Percentiles rank a stretch among this genome's conserved stretches.
Conservation (phyloP, 805 yeast species). For the Ogataea methylovora region DNA sequence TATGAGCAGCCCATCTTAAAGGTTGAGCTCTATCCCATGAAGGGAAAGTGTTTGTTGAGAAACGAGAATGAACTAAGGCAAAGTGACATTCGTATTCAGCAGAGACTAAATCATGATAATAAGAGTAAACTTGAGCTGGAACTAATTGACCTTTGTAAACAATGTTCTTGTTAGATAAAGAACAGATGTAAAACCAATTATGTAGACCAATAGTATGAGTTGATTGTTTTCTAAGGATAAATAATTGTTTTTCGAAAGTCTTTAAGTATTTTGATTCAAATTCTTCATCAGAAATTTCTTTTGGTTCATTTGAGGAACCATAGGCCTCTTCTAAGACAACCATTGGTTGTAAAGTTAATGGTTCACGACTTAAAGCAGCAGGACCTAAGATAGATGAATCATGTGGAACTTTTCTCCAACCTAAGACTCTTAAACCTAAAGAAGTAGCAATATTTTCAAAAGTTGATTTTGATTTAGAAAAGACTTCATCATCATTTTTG, state of each 20-base stretch:
- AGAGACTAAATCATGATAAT: constrained; percentile 87
- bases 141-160: constrained; percentile 98
- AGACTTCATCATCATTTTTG: constrained; percentile 73
- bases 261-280: constrained; percentile 50
- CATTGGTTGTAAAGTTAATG: constrained; percentile 87
- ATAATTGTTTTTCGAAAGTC: constrained; percentile 75
- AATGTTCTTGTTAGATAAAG: constrained; percentile 79
- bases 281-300: constrained; percentile 38
- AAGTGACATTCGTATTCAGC: constrained; percentile 92
- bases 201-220: constrained; percentile 88
- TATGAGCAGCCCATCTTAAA: constrained; percentile 93
- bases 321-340: constrained; percentile 56
- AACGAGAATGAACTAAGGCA: constrained; percentile 94
- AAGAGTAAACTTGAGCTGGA: constrained; percentile 91
- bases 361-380: constrained; percentile 90
- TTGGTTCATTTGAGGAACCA: constrained; percentile 29
- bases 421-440: constrained; percentile 75
- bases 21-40: constrained; percentile 99
- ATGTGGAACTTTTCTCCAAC: constrained; percentile 93
- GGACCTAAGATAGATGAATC: constrained; percentile 94
- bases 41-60: constrained; percentile 97
- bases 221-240: constrained; percentile 80
- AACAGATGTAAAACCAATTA: constrained; percentile 97
- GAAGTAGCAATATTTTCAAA: constrained; percentile 76
- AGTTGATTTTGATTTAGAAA: constrained; percentile 61